phyloP scores from a whole-genome alignment of 768 basidiomycete species.

The Favolaschia claudopus region DNA sequence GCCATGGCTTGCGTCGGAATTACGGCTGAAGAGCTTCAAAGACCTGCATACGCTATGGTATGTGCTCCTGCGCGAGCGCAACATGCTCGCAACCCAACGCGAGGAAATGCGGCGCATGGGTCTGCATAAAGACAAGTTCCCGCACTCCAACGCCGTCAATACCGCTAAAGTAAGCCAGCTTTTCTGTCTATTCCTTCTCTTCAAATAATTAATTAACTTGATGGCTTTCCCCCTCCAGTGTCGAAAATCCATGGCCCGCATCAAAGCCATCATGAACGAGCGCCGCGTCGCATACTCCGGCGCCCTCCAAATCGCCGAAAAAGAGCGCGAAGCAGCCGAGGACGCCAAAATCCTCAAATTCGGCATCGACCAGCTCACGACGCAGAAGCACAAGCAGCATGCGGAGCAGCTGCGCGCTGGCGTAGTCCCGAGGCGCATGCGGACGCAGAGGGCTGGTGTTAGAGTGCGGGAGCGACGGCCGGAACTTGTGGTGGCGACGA shows the following conservation, averaged over 20 bases:
- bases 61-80: conserved; percentile 85
- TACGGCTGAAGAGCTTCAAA: conserved; percentile 89
- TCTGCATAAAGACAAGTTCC: conserved; percentile 27
- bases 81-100: conserved; percentile 87
- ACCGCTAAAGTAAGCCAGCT: conserved; percentile 56
- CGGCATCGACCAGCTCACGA: conserved; percentile 31
- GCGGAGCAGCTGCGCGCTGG: conserved; percentile 13
- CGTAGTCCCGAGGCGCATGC: neutral
- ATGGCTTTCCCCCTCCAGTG: too few relatives aligned
- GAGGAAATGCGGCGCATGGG: conserved; percentile 78
- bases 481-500: neutral
- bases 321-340: conserved; percentile 30
- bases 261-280: conserved; percentile 92
- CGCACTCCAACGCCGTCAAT: conserved; percentile 28
- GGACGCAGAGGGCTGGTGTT: conserved; percentile 7
- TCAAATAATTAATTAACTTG: too few relatives aligned
- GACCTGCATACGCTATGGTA: conserved; percentile 98
- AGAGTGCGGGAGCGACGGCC: conserved; percentile 1
- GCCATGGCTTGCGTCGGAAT: conserved; percentile 85
- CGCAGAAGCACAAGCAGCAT: conserved; percentile 23
- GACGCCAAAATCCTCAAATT: conserved; percentile 38
- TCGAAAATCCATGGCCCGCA: conserved; percentile 95
- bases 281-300: conserved; percentile 85
- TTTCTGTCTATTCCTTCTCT: too few relatives aligned
- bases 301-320: conserved; percentile 56